Base-by-base conservation (phyloP, 2,329 filamentous ascomycete species). In the Zymoseptoria ardabiliae region DNA sequence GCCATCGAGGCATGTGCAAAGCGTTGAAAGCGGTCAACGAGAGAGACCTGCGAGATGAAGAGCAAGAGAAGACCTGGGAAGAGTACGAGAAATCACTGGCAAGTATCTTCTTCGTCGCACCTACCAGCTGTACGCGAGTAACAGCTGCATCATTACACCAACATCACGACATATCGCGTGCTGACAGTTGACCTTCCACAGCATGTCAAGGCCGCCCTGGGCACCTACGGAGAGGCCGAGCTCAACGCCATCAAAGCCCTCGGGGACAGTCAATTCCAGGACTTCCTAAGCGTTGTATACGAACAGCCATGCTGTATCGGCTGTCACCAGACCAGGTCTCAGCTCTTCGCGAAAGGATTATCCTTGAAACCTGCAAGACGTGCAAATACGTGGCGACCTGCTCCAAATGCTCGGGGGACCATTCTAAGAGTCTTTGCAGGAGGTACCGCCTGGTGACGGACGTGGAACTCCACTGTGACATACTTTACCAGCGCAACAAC, bases 391-490 rank as follows among this genome's bases (percentile, higher is more conserved):
- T 48, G 17, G 10, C 45, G 2, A 17, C 19, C 13, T 58, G 57
- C 41, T 20, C 19, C 19, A 51, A 55, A 7, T 58, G 57, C 22
- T 20, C 19, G 6, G 48, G 28, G 3, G 48, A 10, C 21, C 57
- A 58, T 35, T 28, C 51, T 8, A 19, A 19, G 3, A 19, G 2
- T 13, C 9, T 55, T 11, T 58, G 57, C 52, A 19, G 28, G n/a
- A n/a, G 35, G 17, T 41, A 50, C 20, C 20, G 20, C 20, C 10
- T 28, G 21, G 3, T 55, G 21, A 41, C 20, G 1, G 51, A 58
- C n/a, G n/a, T 58, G 57, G 56, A 45, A 30, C 22, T 41, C 20
- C 54, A 49, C n/a, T n/a, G n/a, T n/a, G n/a, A n/a, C n/a, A n/a
- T n/a, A n/a, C n/a, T n/a, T n/a, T n/a, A n/a, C n/a, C n/a, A n/a